Percentiles rank a stretch among this genome's conserved stretches.
Evolutionary conservation across 306 rosid genomes (phyloP).

Genomic region (Prunus kanzakura): DNA sequence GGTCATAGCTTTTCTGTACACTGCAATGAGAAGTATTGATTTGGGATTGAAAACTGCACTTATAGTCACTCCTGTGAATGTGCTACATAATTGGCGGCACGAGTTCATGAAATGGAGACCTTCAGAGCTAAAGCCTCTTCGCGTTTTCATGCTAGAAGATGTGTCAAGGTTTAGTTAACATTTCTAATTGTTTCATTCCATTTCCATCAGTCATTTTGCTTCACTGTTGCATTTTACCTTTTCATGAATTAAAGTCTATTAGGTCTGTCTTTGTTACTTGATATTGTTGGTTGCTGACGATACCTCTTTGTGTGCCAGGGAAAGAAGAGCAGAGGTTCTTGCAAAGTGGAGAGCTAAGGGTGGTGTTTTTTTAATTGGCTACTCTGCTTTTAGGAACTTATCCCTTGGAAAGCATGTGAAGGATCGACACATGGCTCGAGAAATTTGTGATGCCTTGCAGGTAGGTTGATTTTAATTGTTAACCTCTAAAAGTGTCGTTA

Average conservation of each 20-base stretch:
- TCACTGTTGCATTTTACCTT: background rate
- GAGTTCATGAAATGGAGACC: conserved; percentile 94
- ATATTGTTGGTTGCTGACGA: conserved; percentile 19
- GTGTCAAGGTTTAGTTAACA: conserved; percentile 62
- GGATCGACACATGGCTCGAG: conserved; percentile 68
- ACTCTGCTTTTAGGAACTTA: conserved; percentile 79
- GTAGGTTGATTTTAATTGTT: conserved; percentile 29
- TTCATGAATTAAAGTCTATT: background rate
- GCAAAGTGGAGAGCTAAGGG: conserved; percentile 95
- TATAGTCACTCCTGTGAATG: conserved; percentile 94
- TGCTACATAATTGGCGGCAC: conserved; percentile 93
- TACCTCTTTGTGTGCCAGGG: conserved; percentile 54
- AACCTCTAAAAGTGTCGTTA: background rate
- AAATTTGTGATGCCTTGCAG: conserved; percentile 78
- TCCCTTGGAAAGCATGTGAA: conserved; percentile 81
- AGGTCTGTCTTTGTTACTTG: background rate
- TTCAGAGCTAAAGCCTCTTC: conserved; percentile 75
- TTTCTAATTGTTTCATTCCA: background rate
- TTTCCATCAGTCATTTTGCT: background rate
- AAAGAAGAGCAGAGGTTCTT: conserved; percentile 70
- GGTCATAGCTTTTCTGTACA: conserved; percentile 93
- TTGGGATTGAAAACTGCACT: conserved; percentile 89
- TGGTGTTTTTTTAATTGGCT: conserved; percentile 89
- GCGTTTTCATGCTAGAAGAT: conserved; percentile 88
- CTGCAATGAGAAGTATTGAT: conserved; percentile 86